Percentiles rank a stretch among this genome's conserved stretches.
Conservation (phyloP, 2,329 filamentous ascomycete species). For the Xylaria sp. region DNA sequence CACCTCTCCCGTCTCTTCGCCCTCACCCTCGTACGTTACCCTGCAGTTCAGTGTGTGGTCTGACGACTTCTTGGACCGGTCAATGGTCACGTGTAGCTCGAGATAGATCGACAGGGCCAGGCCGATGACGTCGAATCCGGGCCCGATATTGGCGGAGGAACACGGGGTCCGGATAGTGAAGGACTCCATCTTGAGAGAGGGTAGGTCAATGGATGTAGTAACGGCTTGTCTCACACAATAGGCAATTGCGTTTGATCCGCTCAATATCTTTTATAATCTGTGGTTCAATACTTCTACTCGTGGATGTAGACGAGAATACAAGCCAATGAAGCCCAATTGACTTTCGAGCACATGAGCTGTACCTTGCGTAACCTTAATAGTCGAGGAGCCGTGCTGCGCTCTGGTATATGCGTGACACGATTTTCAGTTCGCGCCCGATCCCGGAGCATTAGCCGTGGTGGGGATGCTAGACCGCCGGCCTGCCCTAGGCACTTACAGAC, state of each 20-base stretch:
- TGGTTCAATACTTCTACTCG: background rate
- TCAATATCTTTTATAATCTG: no score
- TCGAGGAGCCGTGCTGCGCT: background rate
- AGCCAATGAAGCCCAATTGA: conserved; percentile 2
- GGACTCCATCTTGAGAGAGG: conserved; percentile 59
- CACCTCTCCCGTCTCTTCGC: conserved; percentile 77
- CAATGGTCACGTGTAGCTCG: conserved; percentile 84
- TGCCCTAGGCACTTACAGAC: conserved; percentile 16
- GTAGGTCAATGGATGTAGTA: no score
- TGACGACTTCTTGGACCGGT: conserved; percentile 65
- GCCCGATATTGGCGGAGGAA: conserved; percentile 97
- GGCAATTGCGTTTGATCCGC: background rate
- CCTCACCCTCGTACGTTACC: conserved; percentile 89
- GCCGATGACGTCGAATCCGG: conserved; percentile 97
- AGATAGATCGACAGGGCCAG: conserved; percentile 94
- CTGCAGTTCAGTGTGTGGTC: conserved; percentile 81
- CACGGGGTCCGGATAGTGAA: conserved; percentile 85
- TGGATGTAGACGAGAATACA: background rate
- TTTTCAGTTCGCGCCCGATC: conserved; percentile 34
- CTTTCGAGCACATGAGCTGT: background rate
- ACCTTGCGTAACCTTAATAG: background rate
- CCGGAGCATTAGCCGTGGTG: conserved; percentile 27
- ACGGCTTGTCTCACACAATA: no score
- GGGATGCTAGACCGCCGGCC: background rate
- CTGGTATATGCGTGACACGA: background rate